Percentiles rank a stretch among this genome's conserved stretches.
Conservation (phyloP, 345 rosid species). For the Turritis glabra region DNA sequence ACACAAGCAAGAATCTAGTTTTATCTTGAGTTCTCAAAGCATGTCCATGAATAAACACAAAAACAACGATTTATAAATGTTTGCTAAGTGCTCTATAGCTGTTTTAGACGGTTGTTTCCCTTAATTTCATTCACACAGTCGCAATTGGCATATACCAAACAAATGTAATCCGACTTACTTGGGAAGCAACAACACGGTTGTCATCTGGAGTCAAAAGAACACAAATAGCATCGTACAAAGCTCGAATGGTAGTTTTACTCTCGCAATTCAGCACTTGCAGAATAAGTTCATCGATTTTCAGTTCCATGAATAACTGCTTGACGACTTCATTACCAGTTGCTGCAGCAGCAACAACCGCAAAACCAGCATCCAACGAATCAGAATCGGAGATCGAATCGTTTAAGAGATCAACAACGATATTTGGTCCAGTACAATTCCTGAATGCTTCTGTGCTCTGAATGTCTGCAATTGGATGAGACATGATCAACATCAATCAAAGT, state of each 20-base stretch:
- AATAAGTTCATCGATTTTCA: constrained; percentile 73
- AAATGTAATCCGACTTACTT: constrained; percentile 53
- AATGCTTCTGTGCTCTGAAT: constrained; percentile 67
- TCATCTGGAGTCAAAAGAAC: constrained; percentile 86
- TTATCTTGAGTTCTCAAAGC: background rate
- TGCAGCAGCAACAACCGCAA: constrained; percentile 69
- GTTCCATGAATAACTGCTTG: constrained; percentile 77
- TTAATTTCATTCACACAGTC: background rate
- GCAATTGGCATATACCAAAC: background rate
- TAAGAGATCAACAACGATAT: constrained; percentile 51
- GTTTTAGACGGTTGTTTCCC: background rate
- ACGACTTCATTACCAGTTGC: constrained; percentile 87
- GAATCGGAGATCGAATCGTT: constrained; percentile 47
- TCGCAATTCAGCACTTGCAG: constrained; percentile 54
- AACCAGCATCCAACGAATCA: constrained; percentile 56
- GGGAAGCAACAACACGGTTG: constrained; percentile 89
- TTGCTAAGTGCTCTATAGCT: background rate
- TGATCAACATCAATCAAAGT: background rate
- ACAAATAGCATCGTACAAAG: constrained; percentile 74
- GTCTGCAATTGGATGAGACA: constrained; percentile 48
- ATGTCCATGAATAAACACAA: background rate
- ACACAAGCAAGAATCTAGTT: constrained; percentile 14
- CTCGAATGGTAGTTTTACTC: constrained; percentile 44
- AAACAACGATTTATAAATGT: background rate
- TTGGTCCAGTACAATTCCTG: constrained; percentile 59